Evolutionary conservation across 805 yeast genomes (phyloP), one percentile per base, ranked within the genome.

Genomic region (Pichia sporocuriosa): DNA sequence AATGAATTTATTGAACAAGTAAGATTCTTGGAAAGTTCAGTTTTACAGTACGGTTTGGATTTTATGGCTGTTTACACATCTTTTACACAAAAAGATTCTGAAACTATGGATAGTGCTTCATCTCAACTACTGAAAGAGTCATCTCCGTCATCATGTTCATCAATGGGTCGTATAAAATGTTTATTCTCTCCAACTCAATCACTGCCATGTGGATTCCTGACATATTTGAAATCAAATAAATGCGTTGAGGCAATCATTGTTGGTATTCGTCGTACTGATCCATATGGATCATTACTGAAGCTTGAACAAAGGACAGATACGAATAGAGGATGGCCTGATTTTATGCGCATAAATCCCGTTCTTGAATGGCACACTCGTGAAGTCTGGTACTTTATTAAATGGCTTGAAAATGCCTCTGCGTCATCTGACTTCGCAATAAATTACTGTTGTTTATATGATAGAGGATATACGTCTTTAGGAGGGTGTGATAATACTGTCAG

Each of bases 321-420:
- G 13, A 96, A 90, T 55, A 81, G 79, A 44, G 79, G 87, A 44
- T 93, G 97, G 97, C 98, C 98, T 4, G 65, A 69, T 22, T 90
- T 93, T 56, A 62, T 81, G 48, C 64, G 98, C 37, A 67, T 89
- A 4, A 95, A 89, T 54, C 97, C 98, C 0, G 78, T 93, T 6
- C 68, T 93, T 32, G 84, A 84, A 42, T 93, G 97, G 97, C 75
- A 74, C 31, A 83, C 85, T 51, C 72, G 73, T 17, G 85, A 88
- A 43, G 70, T 93, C 3, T 93, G 98, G 98, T 76, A 77, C 49
- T 89, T 90, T 33, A 42, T 47, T 16, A 44, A 46, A 38, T 47
- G 51, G 51, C 15, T 43, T 12, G 55, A 61, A 90, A 37, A 62
- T 77, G 17, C 72, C 65, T 19, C 65, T 77, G 17, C 56, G 70